Conservation (phyloP, 2,329 filamentous ascomycete species). For the Ceratocystis cacaofunesta region DNA sequence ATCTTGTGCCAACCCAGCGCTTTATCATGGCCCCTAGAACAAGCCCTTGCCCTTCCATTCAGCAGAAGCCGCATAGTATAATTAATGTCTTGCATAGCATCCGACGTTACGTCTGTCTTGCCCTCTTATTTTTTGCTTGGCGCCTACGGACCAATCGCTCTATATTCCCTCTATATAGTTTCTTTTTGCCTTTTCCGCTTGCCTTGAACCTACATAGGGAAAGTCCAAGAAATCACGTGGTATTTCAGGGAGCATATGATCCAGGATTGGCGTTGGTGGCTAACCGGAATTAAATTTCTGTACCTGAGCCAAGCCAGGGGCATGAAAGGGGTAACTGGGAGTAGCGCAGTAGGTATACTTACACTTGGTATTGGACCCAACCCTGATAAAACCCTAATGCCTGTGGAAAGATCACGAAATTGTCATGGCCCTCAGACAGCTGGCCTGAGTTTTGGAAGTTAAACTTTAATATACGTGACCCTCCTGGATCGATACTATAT, state of each 20-base stretch:
- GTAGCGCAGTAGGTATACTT: not conserved
- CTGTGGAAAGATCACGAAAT: not conserved
- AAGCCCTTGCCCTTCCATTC: not conserved
- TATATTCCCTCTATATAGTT: not conserved
- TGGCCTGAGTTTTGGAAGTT: not conserved
- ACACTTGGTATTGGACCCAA: not conserved
- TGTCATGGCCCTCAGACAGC: not conserved
- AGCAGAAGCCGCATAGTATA: not conserved
- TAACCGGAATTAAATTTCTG: not conserved
- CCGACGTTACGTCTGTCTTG: not conserved
- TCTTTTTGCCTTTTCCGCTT: not conserved
- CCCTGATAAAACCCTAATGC: not conserved
- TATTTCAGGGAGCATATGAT: not conserved
- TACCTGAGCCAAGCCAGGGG: slow-evolving; percentile 5
- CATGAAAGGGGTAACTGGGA: not conserved
- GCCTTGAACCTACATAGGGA: not conserved
- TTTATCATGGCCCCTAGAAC: not conserved
- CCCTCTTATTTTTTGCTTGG: not conserved
- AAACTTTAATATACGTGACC: not conserved
- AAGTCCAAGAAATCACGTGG: not conserved
- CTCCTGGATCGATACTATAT: not conserved
- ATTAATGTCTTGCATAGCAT: not conserved
- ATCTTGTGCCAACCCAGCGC: not conserved
- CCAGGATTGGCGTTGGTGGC: not conserved
- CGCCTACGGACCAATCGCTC: not conserved